phyloP scores from a whole-genome alignment of 139 green algal species.

The Zygnema circumcarinatum region DNA sequence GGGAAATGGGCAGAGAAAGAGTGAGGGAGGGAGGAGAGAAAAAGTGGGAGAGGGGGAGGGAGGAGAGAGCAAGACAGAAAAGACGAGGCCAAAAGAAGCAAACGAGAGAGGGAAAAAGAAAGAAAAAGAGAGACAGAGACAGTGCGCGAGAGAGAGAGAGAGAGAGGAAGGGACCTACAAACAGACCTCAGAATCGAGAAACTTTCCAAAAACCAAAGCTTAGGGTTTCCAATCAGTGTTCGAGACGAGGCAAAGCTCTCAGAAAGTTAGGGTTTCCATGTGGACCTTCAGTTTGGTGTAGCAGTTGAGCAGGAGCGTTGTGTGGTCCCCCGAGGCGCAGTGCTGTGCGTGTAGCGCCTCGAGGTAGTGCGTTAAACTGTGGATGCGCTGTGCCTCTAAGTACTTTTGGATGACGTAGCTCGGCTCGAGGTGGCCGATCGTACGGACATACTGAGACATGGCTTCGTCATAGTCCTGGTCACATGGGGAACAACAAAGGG shows the following conservation, averaged over 20 bases:
- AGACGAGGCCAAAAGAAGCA: not conserved
- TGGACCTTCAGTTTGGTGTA: slow-evolving; percentile 46
- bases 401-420: slow-evolving; percentile 93
- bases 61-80: not conserved
- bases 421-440: slow-evolving; percentile 79
- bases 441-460: slow-evolving; percentile 74
- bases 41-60: too few species aligned
- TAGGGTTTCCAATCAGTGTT: too few species aligned
- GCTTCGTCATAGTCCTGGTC: slow-evolving; percentile 85
- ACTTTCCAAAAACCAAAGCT: too few species aligned
- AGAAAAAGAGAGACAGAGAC: too few species aligned
- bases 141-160: too few species aligned
- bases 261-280: not conserved
- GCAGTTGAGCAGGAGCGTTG: slow-evolving; percentile 95
- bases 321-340: slow-evolving; percentile 85
- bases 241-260: too few species aligned
- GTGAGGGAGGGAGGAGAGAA: too few species aligned
- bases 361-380: slow-evolving; percentile 87
- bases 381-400: slow-evolving; percentile 89
- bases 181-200: too few species aligned
- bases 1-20: too few species aligned
- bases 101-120: not conserved
- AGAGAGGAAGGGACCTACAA: too few species aligned
- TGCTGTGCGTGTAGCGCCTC: slow-evolving; percentile 83
- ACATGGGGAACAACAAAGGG: not conserved